phyloP scores from a whole-genome alignment of 441 rosid genomes.

The Populus hybrid region DNA sequence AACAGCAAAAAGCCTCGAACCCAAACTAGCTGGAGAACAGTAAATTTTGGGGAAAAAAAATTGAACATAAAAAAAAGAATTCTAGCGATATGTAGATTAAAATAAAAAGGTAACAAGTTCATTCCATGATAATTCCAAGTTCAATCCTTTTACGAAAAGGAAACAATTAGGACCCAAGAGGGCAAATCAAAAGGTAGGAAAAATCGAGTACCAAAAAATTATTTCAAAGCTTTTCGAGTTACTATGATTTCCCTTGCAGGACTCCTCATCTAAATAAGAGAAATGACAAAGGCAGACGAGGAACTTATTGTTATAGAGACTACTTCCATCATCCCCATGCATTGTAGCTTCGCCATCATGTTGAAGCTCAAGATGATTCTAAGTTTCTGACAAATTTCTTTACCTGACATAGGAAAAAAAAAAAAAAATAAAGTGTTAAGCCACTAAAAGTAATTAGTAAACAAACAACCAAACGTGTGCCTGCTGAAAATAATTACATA shows the following conservation, averaged over 20 bases:
- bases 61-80: neutral
- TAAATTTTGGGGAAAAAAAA: neutral
- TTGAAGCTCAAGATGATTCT: slow-evolving; percentile 47
- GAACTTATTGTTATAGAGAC: slow-evolving; percentile 24
- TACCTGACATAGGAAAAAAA: slow-evolving; percentile 48
- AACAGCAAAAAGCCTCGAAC: neutral
- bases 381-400: slow-evolving; percentile 64
- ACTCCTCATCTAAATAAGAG: slow-evolving; percentile 5
- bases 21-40: neutral
- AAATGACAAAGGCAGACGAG: slow-evolving; percentile 1
- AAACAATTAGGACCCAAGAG: neutral
- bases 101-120: neutral
- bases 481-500: neutral
- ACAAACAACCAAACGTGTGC: neutral
- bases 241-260: slow-evolving; percentile 12
- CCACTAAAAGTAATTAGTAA: neutral
- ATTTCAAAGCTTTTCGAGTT: slow-evolving; percentile 17
- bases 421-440: neutral
- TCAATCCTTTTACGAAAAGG: neutral
- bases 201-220: slow-evolving; percentile 1
- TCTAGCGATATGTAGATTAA: neutral
- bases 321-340: slow-evolving; percentile 14
- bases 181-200: neutral
- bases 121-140: neutral
- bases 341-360: neutral